Base-by-base conservation (phyloP, 2,329 filamentous ascomycete species). In the Aspergillus brunneoviolaceus region DNA sequence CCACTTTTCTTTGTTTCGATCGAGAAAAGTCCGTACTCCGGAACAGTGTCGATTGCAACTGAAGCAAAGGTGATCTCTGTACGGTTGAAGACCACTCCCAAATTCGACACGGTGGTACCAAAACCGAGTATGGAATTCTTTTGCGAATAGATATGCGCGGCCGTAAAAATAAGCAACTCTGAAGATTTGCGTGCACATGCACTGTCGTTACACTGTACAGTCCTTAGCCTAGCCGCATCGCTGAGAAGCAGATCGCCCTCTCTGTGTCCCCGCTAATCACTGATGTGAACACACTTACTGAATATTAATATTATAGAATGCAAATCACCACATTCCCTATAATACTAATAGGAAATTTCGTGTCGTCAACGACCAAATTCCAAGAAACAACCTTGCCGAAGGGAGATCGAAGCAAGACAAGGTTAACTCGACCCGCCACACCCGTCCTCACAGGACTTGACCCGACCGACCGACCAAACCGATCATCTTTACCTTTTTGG, bases 401-500 rank as follows among this genome's bases (percentile, higher is more conserved):
- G 39, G 39, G 16, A 45, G 39, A 45, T n/a, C 5, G 39, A 45
- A 16, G 39, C 39, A 19, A 9, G 16, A 49, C 48, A 49, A 23
- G 48, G 48, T 25, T 50, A 50, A 50, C 39, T 45, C 16, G 25
- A 57, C 51, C 61, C 61, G 57, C 59, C 59, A 63, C 59, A 59
- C 42, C 61, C 61, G 59, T 60, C 57, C 59, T 61, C 53, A 60
- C 61, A 59, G 52, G 53, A 27, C 25, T 31, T 49, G 53, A 29
- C 14, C 35, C 16, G n/a, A n/a, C 23, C 27, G 51, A 35, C 52
- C 42, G 52, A 55, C 47, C 51, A 16, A 55, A 55, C 27, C 39
- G 25, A 55, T 25, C 39, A 29, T 16, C 33, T 14, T 49, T 29
- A 48, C 27, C 27, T 45, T 39, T 16, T 42, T 19, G 12, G 12